These are phyloP conservation scores for Cyclocybe aegerita DNA, from an alignment of 768 basidiomycete species.

Conservation along the genomic window DNA sequence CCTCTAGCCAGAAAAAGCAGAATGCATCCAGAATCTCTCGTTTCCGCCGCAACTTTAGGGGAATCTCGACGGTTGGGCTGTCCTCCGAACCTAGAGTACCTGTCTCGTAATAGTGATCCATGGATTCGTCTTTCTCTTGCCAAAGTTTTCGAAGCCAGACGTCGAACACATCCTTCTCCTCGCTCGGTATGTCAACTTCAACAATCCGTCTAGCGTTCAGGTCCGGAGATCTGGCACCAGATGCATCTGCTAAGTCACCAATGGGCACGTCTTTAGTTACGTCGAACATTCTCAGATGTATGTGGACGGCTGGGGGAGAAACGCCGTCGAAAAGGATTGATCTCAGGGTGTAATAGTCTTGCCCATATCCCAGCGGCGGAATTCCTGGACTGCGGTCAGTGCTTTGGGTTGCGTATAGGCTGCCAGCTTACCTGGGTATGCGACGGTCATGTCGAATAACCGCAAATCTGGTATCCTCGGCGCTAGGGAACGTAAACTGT, in stretches of 20 bases:
- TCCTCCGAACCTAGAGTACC: slow-evolving; percentile 41
- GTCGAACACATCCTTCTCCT: slow-evolving; percentile 72
- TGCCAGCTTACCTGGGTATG: slow-evolving; percentile 73
- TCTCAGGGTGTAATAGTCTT: slow-evolving; percentile 85
- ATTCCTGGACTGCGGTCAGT: slow-evolving; percentile 48
- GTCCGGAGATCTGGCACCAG: slow-evolving; percentile 27
- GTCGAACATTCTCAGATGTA: slow-evolving; percentile 82
- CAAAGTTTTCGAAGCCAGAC: slow-evolving; percentile 81
- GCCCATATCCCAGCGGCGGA: slow-evolving; percentile 78
- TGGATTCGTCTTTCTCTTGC: slow-evolving; percentile 79
- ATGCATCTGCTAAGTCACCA: slow-evolving; percentile 46
- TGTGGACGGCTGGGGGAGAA: slow-evolving; percentile 82
- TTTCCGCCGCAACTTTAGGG: slow-evolving; percentile 52
- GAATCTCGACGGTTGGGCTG: slow-evolving; percentile 46
- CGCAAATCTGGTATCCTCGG: slow-evolving; percentile 76
- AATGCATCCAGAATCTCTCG: slow-evolving; percentile 68
- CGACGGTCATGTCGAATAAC: slow-evolving; percentile 87
- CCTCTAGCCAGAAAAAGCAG: slow-evolving; percentile 65
- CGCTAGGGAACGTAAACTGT: slow-evolving; percentile 77
- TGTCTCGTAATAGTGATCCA: slow-evolving; percentile 62
- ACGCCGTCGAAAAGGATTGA: slow-evolving; percentile 83
- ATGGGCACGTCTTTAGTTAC: slow-evolving; percentile 69
- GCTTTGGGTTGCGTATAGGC: background rate
- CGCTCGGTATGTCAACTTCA: slow-evolving; percentile 51
- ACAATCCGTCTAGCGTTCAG: slow-evolving; percentile 26